Evolutionary conservation across 2,329 filamentous ascomycete genomes (phyloP), one percentile per base, ranked within the genome.

Genomic region (Diplodia scrobiculata): DNA sequence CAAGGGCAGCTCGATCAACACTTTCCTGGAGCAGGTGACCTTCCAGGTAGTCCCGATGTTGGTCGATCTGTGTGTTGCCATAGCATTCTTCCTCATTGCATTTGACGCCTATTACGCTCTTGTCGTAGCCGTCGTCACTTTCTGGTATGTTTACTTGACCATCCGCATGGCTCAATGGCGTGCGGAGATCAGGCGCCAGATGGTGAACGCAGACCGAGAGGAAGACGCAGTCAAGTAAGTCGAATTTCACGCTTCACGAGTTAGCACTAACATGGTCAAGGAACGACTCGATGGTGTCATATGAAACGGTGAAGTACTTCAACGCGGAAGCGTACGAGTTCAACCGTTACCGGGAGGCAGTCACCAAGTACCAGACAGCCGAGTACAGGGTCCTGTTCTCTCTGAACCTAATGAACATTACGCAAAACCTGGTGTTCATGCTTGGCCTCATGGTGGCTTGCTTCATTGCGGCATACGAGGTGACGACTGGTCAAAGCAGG

Each of bases 231-330:
- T 98, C 71, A 98, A 98, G 84, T 86, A 76, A 78, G 83, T 80
- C 34, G 36, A 25, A 47, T 14, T 32, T 47, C 45, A 13, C 51
- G 41, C 38, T 55, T 38, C 10, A n/a, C 10, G 29, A 52, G 14
- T 38, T 45, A 13, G 34, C 10, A 60, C 74, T 78, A 69, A 78
- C 69, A 29, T 38, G 21, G 2, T 50, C 13, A 68, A 86, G 83
- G 79, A 98, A 97, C 75, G 95, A 99, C 77, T 98, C 95, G 0
- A 95, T 99, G 82, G 92, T 95, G 68, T 96, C 92, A n/a, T 99
- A 98, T 77, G 95, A 99, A 80, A 88, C 86, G 1, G 86, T 88
- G 52, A 87, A 88, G 69, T 86, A 88, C 72, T 88, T 87, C 76
- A 87, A 86, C 69, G 86, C 86, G 19, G 84, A 87, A 68, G 77